Base-by-base conservation (phyloP, 805 yeast genomes). In the Zygosaccharomyces pseudorouxii region DNA sequence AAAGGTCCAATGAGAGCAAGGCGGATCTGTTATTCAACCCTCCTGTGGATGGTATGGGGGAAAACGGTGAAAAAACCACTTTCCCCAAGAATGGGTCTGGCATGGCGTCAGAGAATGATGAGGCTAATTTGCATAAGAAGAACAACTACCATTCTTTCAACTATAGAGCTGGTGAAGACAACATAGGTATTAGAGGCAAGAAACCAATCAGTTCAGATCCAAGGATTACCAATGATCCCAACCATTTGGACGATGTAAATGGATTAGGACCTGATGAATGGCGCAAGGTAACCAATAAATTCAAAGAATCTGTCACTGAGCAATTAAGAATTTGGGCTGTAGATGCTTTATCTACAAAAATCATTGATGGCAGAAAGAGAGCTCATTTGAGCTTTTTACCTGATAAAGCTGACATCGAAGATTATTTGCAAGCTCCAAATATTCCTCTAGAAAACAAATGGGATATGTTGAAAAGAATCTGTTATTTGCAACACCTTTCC, bases 131-230 rank as follows among this genome's bases (percentile, higher is more conserved):
- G 11, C 46, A 42, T 20, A 29, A 12, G 10, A 20, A 45, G 10
- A 36, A 49, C 23, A 42, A 53, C 33, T 67, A 64, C 47, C 74
- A 74, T 52, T 82, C 96, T 0, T 92, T 90, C 70, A 92, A 90
- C 64, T 81, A 87, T 60, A 75, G 95, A 59, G 95, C 96, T 0
- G 96, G 97, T 25, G 84, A 77, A 48, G 95, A 88, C 25, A 92
- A 92, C 61, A 69, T 72, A 35, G 98, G 98, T 45, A 77, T 92
- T 18, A 72, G 95, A 48, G 97, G 89, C 50, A 80, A 79, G 60
- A 92, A 92, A 70, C 80, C 81, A 47, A 79, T 81, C 46, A 87
- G 96, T 7, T 75, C 82, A 0, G 98, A 92, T 65, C 77, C 90
- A 0, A 78, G 98, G 62, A 82, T 90, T 30, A 82, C 82, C 42